phyloP scores from a whole-genome alignment of 1,139 yeast genomes.

The Kluyveromyces sp. region DNA sequence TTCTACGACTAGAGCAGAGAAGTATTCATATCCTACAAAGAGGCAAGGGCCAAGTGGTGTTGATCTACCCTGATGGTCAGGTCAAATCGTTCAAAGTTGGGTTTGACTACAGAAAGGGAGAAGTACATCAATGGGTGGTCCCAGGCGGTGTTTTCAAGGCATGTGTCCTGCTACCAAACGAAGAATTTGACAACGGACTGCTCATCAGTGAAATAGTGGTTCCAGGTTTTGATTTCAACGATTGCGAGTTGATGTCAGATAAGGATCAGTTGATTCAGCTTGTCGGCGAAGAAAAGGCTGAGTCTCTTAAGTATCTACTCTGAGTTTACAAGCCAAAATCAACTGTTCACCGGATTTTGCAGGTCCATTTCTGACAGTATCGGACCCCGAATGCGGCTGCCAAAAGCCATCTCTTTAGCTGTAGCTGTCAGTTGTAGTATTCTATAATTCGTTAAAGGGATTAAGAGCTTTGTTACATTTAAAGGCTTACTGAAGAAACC shows the following conservation, averaged over 20 bases:
- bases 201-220: slow-evolving; percentile 48
- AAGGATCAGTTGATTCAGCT: slow-evolving; percentile 29
- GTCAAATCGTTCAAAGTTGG: slow-evolving; percentile 44
- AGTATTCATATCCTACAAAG: slow-evolving; percentile 44
- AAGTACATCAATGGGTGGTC: slow-evolving; percentile 48
- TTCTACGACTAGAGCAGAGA: slow-evolving; percentile 42
- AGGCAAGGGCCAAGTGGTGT: slow-evolving; percentile 45
- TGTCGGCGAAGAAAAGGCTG: slow-evolving; percentile 35
- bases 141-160: slow-evolving; percentile 49
- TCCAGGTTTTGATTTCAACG: slow-evolving; percentile 49
- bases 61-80: slow-evolving; percentile 41
- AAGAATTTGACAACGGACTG: slow-evolving; percentile 35
- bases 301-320: slow-evolving; percentile 28
- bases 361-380: no score
- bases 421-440: neutral
- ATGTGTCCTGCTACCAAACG: slow-evolving; percentile 38
- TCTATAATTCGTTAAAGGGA: neutral
- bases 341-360: no score
- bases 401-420: neutral
- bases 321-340: no score
- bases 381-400: no score
- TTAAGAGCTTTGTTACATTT: neutral
- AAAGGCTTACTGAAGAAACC: neutral
- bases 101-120: slow-evolving; percentile 38
- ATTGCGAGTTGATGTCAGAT: slow-evolving; percentile 38